Evolutionary conservation across 345 rosid genomes (phyloP).

Genomic region (Fremontodendron californicum): DNA sequence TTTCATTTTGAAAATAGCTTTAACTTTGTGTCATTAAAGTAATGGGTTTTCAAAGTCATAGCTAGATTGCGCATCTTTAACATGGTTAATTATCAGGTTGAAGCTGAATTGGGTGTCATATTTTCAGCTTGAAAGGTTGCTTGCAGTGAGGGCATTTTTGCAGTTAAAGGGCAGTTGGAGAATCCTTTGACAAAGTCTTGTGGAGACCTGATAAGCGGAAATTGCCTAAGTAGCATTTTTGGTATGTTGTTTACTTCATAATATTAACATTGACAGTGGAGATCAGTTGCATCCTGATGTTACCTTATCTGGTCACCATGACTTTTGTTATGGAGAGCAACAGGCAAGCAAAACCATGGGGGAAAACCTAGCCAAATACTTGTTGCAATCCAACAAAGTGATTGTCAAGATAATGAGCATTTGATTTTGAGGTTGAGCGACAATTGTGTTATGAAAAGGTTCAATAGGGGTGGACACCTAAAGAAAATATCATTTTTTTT

Average conservation of each 20-base stretch:
- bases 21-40: no score
- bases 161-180: conserved; percentile 91
- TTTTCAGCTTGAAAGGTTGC: conserved; percentile 52
- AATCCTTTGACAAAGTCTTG: conserved; percentile 81
- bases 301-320: conserved; percentile 63
- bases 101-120: no score
- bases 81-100: no score
- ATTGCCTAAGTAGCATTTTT: conserved; percentile 75
- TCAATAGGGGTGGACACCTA: background rate
- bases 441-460: background rate
- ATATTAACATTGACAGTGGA: conserved; percentile 68
- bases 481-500: background rate
- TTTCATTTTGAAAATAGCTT: no score
- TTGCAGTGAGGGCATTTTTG: conserved; percentile 63
- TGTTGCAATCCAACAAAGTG: conserved; percentile 25
- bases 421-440: background rate
- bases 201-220: conserved; percentile 95
- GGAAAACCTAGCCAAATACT: conserved; percentile 49
- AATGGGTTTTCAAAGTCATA: no score
- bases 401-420: background rate
- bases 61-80: no score
- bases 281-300: conserved; percentile 66
- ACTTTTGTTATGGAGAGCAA: conserved; percentile 59
- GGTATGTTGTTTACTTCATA: no score
- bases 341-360: conserved; percentile 44